phyloP scores from a whole-genome alignment of 2,329 filamentous ascomycete genomes.

The Pseudogymnoascus sp. region DNA sequence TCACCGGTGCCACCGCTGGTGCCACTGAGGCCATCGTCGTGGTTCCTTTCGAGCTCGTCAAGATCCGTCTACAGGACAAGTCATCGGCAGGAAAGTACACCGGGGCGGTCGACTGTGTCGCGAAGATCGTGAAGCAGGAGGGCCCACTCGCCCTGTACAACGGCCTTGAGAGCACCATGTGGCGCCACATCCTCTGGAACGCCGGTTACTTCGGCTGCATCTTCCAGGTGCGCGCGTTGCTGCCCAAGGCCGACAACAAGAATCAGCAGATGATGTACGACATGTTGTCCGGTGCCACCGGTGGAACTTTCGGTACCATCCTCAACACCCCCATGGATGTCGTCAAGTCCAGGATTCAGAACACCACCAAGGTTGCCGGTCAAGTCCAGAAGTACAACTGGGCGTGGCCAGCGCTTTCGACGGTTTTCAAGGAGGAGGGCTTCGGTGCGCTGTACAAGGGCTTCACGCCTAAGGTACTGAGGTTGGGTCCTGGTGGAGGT shows the following conservation, averaged over 20 bases:
- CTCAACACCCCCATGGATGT: constrained; percentile 96
- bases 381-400: constrained; percentile 93
- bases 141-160: constrained; percentile 89
- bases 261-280: constrained; percentile 77
- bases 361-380: constrained; percentile 77
- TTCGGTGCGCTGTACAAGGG: constrained; percentile 93
- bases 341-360: constrained; percentile 97
- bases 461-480: constrained; percentile 89
- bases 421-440: constrained; percentile 88
- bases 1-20: constrained; percentile 90
- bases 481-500: constrained; percentile 56
- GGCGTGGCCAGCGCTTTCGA: constrained; percentile 82
- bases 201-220: constrained; percentile 97
- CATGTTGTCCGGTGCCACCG: constrained; percentile 75
- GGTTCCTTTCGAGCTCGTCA: constrained; percentile 96
- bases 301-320: constrained; percentile 84
- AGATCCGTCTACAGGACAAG: constrained; percentile 95
- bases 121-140: constrained; percentile 77
- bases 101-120: constrained; percentile 71
- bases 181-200: constrained; percentile 94
- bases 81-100: constrained; percentile 84
- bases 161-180: constrained; percentile 91
- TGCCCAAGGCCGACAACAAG: constrained; percentile 79
- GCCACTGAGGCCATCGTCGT: constrained; percentile 96
- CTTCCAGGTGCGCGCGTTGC: constrained; percentile 82